Evolutionary conservation across 192 early-diverging fungal species (phyloP).

Genomic region (Chytriomyces sp.): DNA sequence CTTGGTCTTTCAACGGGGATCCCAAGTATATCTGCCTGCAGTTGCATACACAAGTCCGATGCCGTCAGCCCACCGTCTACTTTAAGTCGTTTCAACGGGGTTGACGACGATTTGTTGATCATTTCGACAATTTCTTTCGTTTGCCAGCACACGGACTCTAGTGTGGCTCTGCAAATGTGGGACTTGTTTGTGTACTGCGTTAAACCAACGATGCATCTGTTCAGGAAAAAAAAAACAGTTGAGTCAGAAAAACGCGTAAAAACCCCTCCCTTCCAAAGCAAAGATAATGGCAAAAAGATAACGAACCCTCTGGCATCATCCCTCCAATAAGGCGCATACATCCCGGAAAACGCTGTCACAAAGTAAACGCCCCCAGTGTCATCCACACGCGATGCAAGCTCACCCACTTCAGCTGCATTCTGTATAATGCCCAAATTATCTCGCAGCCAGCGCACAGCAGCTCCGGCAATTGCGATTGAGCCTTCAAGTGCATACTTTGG

Average conservation of each 20-base stretch:
- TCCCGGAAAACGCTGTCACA: conserved; percentile 91
- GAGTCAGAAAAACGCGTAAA: neutral
- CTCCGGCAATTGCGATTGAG: conserved; percentile 88
- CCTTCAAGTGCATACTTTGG: conserved; percentile 90
- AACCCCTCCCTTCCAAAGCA: neutral
- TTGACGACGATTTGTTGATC: conserved; percentile 81
- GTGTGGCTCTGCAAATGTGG: conserved; percentile 85
- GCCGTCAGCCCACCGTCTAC: conserved; percentile 97
- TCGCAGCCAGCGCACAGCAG: conserved; percentile 88
- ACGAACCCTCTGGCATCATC: conserved; percentile 77
- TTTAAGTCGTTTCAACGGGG: conserved; percentile 71
- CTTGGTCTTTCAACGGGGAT: conserved; percentile 79
- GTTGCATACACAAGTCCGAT: conserved; percentile 89
- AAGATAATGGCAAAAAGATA: neutral
- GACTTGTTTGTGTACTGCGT: conserved; percentile 86
- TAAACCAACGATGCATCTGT: conserved; percentile 74
- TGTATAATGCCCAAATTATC: conserved; percentile 84
- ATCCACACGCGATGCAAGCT: conserved; percentile 67
- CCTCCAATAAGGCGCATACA: conserved; percentile 95
- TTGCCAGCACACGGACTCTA: conserved; percentile 92
- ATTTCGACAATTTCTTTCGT: conserved; percentile 85
- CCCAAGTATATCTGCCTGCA: conserved; percentile 84
- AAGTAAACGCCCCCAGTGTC: conserved; percentile 92
- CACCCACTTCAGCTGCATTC: conserved; percentile 71
- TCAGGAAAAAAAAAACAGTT: too few relatives aligned